phyloP scores from a whole-genome alignment of 1,139 yeast genomes.

The Pichia sp. region DNA sequence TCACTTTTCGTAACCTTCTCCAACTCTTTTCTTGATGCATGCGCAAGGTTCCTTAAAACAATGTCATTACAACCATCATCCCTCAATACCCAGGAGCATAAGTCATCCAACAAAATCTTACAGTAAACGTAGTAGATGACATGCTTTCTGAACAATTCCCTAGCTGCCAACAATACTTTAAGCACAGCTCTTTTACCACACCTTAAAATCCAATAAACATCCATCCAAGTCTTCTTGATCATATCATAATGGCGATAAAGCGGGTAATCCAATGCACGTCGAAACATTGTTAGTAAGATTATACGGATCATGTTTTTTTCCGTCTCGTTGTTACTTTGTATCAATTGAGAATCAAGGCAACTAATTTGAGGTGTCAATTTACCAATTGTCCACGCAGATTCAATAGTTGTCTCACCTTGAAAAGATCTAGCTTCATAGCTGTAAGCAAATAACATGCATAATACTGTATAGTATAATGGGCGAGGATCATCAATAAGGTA shows the following conservation, averaged over 20 bases:
- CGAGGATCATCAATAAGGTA: slow-evolving; percentile 53
- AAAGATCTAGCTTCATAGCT: slow-evolving; percentile 67
- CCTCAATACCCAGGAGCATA: slow-evolving; percentile 71
- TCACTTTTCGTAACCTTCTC: slow-evolving; percentile 29
- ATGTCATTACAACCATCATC: slow-evolving; percentile 46
- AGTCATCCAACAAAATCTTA: slow-evolving; percentile 73
- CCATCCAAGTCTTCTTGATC: slow-evolving; percentile 64
- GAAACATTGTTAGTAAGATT: slow-evolving; percentile 53
- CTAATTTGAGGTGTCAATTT: slow-evolving; percentile 75
- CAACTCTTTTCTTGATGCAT: slow-evolving; percentile 47
- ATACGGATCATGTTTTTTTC: slow-evolving; percentile 43
- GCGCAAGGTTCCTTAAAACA: slow-evolving; percentile 58
- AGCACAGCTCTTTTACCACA: slow-evolving; percentile 68
- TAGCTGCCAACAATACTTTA: slow-evolving; percentile 53
- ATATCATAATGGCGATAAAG: slow-evolving; percentile 69
- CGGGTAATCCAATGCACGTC: slow-evolving; percentile 78
- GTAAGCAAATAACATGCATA: slow-evolving; percentile 67
- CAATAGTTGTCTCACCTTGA: slow-evolving; percentile 71
- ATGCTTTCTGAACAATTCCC: slow-evolving; percentile 76
- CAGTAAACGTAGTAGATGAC: slow-evolving; percentile 86
- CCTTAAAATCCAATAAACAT: slow-evolving; percentile 59
- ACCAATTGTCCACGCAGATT: slow-evolving; percentile 95
- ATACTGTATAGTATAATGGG: slow-evolving; percentile 53
- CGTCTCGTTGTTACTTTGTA: slow-evolving; percentile 37
- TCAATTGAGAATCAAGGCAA: slow-evolving; percentile 57